Evolutionary conservation across 345 rosid genomes (phyloP).

Genomic region (Sisymbrium irio): DNA sequence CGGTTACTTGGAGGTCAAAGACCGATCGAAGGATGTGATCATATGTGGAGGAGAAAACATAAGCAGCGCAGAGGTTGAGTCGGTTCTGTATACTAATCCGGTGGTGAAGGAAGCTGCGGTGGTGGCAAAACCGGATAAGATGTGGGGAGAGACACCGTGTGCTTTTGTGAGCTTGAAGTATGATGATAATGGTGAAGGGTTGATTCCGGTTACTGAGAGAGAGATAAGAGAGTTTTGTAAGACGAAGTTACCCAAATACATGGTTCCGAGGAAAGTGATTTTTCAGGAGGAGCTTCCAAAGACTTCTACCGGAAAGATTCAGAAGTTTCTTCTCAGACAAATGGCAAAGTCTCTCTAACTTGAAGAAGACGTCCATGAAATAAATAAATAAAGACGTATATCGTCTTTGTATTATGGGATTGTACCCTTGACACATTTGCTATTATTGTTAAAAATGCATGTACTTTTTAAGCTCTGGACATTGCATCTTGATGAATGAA

Average conservation of each 20-base stretch:
- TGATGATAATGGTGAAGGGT: background rate
- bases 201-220: slow-evolving; percentile 25
- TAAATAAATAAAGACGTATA: background rate
- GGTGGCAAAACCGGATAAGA: slow-evolving; percentile 53
- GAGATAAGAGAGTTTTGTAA: slow-evolving; percentile 56
- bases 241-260: slow-evolving; percentile 47
- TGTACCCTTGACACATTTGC: background rate
- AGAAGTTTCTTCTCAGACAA: slow-evolving; percentile 50
- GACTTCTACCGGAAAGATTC: slow-evolving; percentile 67
- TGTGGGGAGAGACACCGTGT: slow-evolving; percentile 74
- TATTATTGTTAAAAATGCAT: too few species aligned
- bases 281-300: slow-evolving; percentile 55
- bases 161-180: slow-evolving; percentile 62
- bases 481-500: too few species aligned
- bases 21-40: slow-evolving; percentile 60
- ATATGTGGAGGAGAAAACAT: slow-evolving; percentile 70
- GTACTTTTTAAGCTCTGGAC: too few species aligned
- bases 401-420: background rate
- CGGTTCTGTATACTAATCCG: slow-evolving; percentile 58
- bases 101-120: slow-evolving; percentile 62
- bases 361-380: background rate
- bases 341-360: slow-evolving; percentile 39
- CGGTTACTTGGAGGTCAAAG: slow-evolving; percentile 62
- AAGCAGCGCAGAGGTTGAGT: slow-evolving; percentile 51
- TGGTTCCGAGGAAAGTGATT: slow-evolving; percentile 60